A percentile compares a stretch with the other conserved stretches of the same genome.
Evolutionary conservation across 257 asterid genomes (phyloP).

Genomic region (Gentiana dahurica): DNA sequence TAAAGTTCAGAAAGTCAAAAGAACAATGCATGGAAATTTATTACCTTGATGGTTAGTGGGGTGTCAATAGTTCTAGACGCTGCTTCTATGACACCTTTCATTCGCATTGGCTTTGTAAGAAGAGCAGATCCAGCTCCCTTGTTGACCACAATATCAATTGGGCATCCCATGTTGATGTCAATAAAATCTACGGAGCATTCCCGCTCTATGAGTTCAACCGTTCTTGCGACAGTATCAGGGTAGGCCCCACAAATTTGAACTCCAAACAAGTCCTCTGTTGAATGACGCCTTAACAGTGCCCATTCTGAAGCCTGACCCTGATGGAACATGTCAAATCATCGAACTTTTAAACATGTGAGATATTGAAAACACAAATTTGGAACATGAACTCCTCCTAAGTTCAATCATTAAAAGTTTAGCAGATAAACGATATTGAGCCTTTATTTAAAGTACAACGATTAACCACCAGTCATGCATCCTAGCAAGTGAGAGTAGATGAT

Average conservation of each 20-base stretch:
- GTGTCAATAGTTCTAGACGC: conserved; percentile 57
- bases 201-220: conserved; percentile 90
- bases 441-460: too few species aligned
- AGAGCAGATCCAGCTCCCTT: conserved; percentile 98
- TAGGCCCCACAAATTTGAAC: conserved; percentile 95
- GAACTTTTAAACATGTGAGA: neutral
- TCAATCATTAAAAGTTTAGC: neutral
- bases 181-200: conserved; percentile 86
- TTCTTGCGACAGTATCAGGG: conserved; percentile 87
- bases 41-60: conserved; percentile 83
- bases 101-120: conserved; percentile 72
- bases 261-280: conserved; percentile 83
- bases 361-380: neutral
- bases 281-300: conserved; percentile 97
- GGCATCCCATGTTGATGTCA: conserved; percentile 98
- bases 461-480: too few species aligned
- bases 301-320: conserved; percentile 99
- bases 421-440: neutral
- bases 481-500: too few species aligned
- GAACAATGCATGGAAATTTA: neutral
- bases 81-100: conserved; percentile 79
- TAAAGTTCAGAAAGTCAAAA: neutral
- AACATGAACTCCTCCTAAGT: neutral
- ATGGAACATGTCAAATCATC: conserved; percentile 9
- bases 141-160: conserved; percentile 80